Evolutionary conservation across 306 rosid species (phyloP).

Genomic region (Morella rubra): DNA sequence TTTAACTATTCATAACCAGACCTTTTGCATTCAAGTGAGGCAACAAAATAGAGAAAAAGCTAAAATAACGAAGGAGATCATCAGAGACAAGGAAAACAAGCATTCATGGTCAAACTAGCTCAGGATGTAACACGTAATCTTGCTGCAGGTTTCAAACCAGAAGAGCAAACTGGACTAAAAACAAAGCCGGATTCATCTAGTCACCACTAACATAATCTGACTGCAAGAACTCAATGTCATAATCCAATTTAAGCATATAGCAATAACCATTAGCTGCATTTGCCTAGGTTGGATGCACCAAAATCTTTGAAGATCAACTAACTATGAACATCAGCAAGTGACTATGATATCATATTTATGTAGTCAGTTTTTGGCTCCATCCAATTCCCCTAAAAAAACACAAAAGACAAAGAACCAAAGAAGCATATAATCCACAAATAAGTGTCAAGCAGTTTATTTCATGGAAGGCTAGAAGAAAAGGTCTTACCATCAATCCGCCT

Average conservation of each 20-base stretch:
- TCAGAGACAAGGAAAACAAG: too few relatives aligned
- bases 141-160: too few relatives aligned
- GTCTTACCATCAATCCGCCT: slow-evolving; percentile 81
- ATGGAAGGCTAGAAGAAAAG: slow-evolving; percentile 22
- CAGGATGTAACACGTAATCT: too few relatives aligned
- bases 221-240: background rate
- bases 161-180: too few relatives aligned
- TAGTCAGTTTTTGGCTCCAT: background rate
- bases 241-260: background rate
- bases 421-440: too few relatives aligned
- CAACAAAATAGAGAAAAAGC: background rate
- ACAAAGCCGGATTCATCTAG: background rate
- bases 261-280: background rate
- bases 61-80: too few relatives aligned
- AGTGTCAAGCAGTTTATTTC: slow-evolving; percentile 6
- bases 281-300: background rate
- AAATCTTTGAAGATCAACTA: background rate
- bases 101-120: too few relatives aligned
- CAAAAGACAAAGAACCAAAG: too few relatives aligned
- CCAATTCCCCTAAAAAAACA: background rate
- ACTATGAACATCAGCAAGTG: background rate
- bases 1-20: too few relatives aligned
- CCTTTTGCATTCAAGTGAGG: background rate
- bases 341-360: background rate
- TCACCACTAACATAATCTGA: background rate